Evolutionary conservation across 495 filamentous ascomycete species (phyloP).

Genomic region (Xylaria intraflava): DNA sequence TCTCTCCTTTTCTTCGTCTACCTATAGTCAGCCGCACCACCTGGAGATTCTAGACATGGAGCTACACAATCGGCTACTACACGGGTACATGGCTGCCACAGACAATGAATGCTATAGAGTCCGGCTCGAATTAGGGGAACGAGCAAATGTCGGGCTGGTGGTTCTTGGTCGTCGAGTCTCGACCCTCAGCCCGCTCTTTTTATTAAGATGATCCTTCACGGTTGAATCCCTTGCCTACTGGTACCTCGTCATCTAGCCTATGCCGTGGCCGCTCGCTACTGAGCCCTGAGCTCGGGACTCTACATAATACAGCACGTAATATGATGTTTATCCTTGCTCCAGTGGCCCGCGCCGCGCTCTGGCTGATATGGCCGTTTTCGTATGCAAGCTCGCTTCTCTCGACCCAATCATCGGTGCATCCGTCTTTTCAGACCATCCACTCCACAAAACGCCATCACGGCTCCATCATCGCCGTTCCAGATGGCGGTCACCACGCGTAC

Average conservation of each 20-base stretch:
- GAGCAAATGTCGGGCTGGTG: too few species aligned
- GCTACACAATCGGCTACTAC: too few species aligned
- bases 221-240: too few species aligned
- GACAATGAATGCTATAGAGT: too few species aligned
- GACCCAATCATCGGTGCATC: conserved; percentile 20
- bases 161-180: neutral
- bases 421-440: conserved; percentile 3
- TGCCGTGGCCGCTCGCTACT: neutral
- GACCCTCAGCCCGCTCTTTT: neutral
- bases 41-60: too few species aligned
- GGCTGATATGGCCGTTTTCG: conserved; percentile 1
- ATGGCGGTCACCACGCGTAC: neutral
- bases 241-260: neutral
- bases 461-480: neutral
- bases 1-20: too few species aligned
- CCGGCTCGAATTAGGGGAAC: too few species aligned
- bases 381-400: conserved; percentile 29
- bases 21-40: too few species aligned
- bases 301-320: neutral
- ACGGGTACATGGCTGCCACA: too few species aligned
- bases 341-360: neutral
- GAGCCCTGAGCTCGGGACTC: neutral
- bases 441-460: neutral
- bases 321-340: neutral
- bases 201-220: too few species aligned